Evolutionary conservation across 352 stramenopile genomes (phyloP).

Genomic region (Pythium aristosporum): DNA sequence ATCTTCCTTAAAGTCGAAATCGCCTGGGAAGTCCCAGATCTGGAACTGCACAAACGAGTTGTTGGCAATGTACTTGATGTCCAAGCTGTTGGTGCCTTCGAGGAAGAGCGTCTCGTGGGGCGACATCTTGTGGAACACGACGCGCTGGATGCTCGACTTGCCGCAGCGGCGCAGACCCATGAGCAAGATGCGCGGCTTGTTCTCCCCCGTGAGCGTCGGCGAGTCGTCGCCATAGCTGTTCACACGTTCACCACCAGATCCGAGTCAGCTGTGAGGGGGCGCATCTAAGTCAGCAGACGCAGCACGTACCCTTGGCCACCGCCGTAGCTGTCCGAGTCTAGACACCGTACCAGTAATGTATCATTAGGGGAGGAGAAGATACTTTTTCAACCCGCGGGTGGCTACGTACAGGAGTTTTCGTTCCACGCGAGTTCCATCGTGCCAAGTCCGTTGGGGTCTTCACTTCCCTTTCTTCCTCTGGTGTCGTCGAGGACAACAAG

Average conservation of each 20-base stretch:
- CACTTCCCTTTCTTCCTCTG: not conserved
- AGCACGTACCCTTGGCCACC: conserved; percentile 24
- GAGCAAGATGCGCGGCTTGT: conserved; percentile 95
- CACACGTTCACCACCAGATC: not conserved
- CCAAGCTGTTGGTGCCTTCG: conserved; percentile 83
- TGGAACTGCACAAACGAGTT: conserved; percentile 98
- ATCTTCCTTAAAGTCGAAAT: conserved; percentile 91
- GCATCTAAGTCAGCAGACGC: no score
- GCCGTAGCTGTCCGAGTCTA: conserved; percentile 47
- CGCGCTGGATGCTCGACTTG: conserved; percentile 91
- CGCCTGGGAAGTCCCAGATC: conserved; percentile 98
- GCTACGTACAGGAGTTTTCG: conserved; percentile 74
- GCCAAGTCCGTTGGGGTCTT: not conserved
- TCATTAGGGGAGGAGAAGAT: not conserved
- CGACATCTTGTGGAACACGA: conserved; percentile 99
- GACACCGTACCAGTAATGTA: not conserved
- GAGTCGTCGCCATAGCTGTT: conserved; percentile 68
- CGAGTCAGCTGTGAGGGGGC: not conserved
- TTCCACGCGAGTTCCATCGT: conserved; percentile 66
- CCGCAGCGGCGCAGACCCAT: conserved; percentile 94
- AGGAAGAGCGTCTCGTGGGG: conserved; percentile 98
- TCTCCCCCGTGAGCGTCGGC: conserved; percentile 79
- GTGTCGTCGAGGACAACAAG: not conserved
- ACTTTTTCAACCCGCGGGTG: not conserved
- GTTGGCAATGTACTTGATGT: conserved; percentile 97